Conservation (phyloP, 192 early-diverging fungal genomes). For the Phycomyces blakesleeanus region DNA sequence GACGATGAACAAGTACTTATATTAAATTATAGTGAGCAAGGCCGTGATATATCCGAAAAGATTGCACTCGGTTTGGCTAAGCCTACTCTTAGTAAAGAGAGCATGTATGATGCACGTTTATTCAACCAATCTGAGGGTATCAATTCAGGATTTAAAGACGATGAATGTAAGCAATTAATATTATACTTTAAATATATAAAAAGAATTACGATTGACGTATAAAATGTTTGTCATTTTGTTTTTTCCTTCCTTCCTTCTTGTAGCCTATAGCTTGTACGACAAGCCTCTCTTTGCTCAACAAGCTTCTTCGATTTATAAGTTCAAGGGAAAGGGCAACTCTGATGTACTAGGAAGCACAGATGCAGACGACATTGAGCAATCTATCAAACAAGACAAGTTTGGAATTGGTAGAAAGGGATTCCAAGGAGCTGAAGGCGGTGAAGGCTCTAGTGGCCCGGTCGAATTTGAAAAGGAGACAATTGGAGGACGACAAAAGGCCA, state of each 20-base stretch:
- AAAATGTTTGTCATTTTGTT: neutral
- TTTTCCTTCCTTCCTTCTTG: neutral
- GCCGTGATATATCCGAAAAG: slow-evolving; percentile 97
- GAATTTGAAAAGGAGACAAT: slow-evolving; percentile 86
- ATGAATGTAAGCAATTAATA: slow-evolving; percentile 54
- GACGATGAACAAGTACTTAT: neutral
- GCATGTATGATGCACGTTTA: slow-evolving; percentile 90
- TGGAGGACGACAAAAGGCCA: neutral
- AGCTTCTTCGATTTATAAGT: slow-evolving; percentile 76
- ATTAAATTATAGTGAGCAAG: slow-evolving; percentile 52
- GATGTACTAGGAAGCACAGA: slow-evolving; percentile 60
- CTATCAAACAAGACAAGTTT: slow-evolving; percentile 69
- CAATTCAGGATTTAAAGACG: slow-evolving; percentile 82
- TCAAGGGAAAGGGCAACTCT: slow-evolving; percentile 51
- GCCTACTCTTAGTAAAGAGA: slow-evolving; percentile 83
- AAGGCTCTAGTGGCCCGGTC: slow-evolving; percentile 77
- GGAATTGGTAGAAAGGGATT: slow-evolving; percentile 59
- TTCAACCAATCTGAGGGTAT: slow-evolving; percentile 91
- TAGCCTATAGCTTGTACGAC: slow-evolving; percentile 89
- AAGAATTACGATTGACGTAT: neutral
- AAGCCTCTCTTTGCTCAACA: slow-evolving; percentile 85
- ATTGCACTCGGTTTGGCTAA: slow-evolving; percentile 95
- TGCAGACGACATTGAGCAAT: slow-evolving; percentile 63
- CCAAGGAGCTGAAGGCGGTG: slow-evolving; percentile 58
- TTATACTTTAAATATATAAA: neutral